These are phyloP conservation scores for Dactylellina haptotyla DNA, from an alignment of 2,329 filamentous ascomycete species.

Conservation along the genomic window DNA sequence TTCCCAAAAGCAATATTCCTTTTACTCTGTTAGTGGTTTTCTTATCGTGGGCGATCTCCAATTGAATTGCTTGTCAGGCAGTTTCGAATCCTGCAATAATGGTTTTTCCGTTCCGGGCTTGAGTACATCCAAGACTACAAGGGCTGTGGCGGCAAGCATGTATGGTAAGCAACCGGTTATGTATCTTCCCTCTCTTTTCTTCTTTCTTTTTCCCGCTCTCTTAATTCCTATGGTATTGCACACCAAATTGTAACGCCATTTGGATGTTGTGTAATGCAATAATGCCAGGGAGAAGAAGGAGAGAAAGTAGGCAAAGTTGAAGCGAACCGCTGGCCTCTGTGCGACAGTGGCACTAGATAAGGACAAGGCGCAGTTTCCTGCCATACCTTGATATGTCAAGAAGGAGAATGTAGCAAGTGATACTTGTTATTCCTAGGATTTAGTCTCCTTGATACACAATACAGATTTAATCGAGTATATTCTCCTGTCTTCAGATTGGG, in stretches of 20 bases:
- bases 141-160: too few relatives aligned
- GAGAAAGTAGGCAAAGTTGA: conserved; percentile 37
- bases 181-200: neutral
- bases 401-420: too few relatives aligned
- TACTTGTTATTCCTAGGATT: too few relatives aligned
- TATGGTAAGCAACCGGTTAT: conserved; percentile 4
- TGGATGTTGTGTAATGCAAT: conserved; percentile 23
- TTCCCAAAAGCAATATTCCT: neutral
- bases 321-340: conserved; percentile 31
- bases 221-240: too few relatives aligned
- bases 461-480: too few relatives aligned
- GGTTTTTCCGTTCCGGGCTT: conserved; percentile 52
- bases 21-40: neutral
- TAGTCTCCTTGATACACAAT: too few relatives aligned
- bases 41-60: neutral
- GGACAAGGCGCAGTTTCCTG: too few relatives aligned
- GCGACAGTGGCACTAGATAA: conserved; percentile 51
- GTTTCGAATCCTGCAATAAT: conserved; percentile 52
- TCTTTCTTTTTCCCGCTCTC: neutral
- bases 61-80: neutral
- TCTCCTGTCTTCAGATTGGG: too few relatives aligned
- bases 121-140: neutral
- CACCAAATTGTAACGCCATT: conserved; percentile 13
- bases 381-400: too few relatives aligned
- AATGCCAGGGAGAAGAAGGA: conserved; percentile 18